Evolutionary conservation across 352 stramenopile genomes (phyloP).

Genomic region (Phytophthora hibernalis): DNA sequence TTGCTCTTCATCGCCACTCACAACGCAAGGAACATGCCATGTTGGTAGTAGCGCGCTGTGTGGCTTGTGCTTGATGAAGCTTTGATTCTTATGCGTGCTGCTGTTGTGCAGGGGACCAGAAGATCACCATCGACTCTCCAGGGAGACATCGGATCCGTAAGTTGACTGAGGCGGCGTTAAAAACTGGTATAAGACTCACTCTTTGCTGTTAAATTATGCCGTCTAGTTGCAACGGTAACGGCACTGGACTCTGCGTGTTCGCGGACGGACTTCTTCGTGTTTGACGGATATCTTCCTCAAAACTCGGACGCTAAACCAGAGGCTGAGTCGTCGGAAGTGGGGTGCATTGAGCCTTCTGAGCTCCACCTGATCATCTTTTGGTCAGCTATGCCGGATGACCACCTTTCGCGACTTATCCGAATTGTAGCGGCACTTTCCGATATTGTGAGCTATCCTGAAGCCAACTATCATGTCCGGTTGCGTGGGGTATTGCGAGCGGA

Average conservation of each 20-base stretch:
- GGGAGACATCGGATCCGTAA: constrained; percentile 43
- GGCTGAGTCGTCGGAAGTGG: not conserved
- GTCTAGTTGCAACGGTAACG: constrained; percentile 20
- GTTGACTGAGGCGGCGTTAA: not conserved
- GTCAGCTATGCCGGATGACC: constrained; percentile 21
- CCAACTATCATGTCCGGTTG: constrained; percentile 26
- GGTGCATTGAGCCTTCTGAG: constrained; percentile 19
- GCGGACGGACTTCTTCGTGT: constrained; percentile 41
- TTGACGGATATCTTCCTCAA: constrained; percentile 26
- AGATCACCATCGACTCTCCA: constrained; percentile 28
- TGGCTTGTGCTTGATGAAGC: not conserved
- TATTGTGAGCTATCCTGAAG: constrained; percentile 28
- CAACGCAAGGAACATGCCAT: constrained; percentile 30
- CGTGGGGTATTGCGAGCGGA: constrained; percentile 20
- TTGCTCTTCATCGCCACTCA: constrained; percentile 25
- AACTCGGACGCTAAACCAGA: not conserved
- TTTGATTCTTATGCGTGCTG: not conserved
- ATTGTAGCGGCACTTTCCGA: constrained; percentile 32
- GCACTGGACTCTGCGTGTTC: constrained; percentile 24
- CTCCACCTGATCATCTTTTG: constrained; percentile 37
- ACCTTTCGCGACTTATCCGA: constrained; percentile 17
- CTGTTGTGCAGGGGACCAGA: constrained; percentile 23
- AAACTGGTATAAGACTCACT: not conserved
- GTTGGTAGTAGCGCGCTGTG: constrained; percentile 21
- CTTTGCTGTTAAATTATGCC: not conserved